These are phyloP conservation scores for Cordyceps pruinosa DNA, from an alignment of 2,329 filamentous ascomycete species.

Conservation along the genomic window DNA sequence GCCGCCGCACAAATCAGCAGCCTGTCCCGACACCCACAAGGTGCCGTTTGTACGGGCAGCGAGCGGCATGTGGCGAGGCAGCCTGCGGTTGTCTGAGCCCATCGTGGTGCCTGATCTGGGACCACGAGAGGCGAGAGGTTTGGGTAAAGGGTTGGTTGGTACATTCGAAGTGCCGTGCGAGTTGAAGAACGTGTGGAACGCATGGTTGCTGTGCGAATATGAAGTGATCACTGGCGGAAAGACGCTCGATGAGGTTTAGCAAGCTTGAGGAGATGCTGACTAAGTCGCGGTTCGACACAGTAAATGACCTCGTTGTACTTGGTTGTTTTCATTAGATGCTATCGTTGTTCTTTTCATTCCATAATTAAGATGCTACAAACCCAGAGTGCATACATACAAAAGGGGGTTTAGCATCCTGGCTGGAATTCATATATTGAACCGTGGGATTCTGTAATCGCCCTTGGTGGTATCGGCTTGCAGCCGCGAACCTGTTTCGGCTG, in stretches of 20 bases:
- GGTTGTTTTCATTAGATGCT: no score
- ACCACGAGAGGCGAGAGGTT: background rate
- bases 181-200: constrained; percentile 1
- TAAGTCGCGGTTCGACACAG: no score
- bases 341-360: no score
- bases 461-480: no score
- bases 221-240: background rate
- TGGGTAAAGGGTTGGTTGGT: background rate
- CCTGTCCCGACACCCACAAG: constrained; percentile 1
- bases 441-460: no score
- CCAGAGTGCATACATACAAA: no score
- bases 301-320: no score
- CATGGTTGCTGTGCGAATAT: constrained; percentile 4
- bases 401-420: no score
- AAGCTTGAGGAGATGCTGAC: no score
- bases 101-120: background rate
- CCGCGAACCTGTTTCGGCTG: background rate
- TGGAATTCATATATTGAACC: no score
- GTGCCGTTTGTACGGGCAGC: constrained; percentile 5
- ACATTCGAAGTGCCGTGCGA: background rate
- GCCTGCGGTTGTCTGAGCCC: background rate
- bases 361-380: no score
- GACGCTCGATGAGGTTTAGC: background rate
- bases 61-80: constrained; percentile 1
- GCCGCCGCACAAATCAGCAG: background rate